phyloP scores from a whole-genome alignment of 768 basidiomycete species.

The Pisolithus albus region DNA sequence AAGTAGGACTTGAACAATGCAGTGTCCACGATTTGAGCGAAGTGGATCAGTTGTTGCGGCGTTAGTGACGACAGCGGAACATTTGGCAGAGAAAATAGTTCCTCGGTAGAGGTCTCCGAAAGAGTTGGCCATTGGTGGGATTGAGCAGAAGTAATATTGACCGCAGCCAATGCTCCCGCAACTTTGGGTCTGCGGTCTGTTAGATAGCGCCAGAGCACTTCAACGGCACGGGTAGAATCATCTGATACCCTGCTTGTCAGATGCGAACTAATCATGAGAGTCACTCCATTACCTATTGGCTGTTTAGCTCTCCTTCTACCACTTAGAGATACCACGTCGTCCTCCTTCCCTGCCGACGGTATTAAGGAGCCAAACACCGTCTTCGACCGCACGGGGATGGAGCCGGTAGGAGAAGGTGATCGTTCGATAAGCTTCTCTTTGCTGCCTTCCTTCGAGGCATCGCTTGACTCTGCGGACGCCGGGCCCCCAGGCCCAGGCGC shows the following conservation, averaged over 20 bases:
- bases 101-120: slow-evolving; percentile 63
- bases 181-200: slow-evolving; percentile 88
- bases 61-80: slow-evolving; percentile 63
- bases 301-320: slow-evolving; percentile 28
- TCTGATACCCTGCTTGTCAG: slow-evolving; percentile 32
- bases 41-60: slow-evolving; percentile 79
- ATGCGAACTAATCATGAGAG: not conserved
- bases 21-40: slow-evolving; percentile 92
- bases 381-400: slow-evolving; percentile 46
- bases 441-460: slow-evolving; percentile 19
- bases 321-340: slow-evolving; percentile 50
- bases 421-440: slow-evolving; percentile 24
- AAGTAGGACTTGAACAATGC: slow-evolving; percentile 92
- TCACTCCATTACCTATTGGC: slow-evolving; percentile 11
- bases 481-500: slow-evolving; percentile 20
- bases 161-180: slow-evolving; percentile 61
- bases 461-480: slow-evolving; percentile 20
- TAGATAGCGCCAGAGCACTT: slow-evolving; percentile 81
- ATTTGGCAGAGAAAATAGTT: slow-evolving; percentile 75
- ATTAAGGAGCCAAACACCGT: slow-evolving; percentile 48
- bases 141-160: slow-evolving; percentile 62
- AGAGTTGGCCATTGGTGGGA: slow-evolving; percentile 63
- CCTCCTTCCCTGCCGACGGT: slow-evolving; percentile 44
- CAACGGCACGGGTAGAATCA: slow-evolving; percentile 65
- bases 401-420: slow-evolving; percentile 32